Conservation (phyloP, 2,329 filamentous ascomycete species). For the Davidsoniella virescens region DNA sequence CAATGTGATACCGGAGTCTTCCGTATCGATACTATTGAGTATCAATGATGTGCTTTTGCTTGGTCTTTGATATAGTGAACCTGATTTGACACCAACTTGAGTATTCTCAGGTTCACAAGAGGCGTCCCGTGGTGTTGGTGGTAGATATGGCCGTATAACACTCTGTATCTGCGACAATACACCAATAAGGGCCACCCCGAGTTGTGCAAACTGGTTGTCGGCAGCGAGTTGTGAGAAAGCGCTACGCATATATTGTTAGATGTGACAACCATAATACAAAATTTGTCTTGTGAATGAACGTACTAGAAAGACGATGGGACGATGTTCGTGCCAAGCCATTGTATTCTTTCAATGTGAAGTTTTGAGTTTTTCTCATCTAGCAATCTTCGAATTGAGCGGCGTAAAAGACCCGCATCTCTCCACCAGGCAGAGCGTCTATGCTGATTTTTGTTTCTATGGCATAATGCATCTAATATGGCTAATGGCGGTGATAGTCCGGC, state of each 20-base stretch:
- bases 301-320: conserved; percentile 24
- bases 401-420: conserved; percentile 52
- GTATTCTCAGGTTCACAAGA: not conserved
- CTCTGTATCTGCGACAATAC: conserved; percentile 38
- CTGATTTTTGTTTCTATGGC: conserved; percentile 82
- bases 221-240: conserved; percentile 54
- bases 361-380: conserved; percentile 17
- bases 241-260: conserved; percentile 20
- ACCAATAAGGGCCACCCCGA: conserved; percentile 54
- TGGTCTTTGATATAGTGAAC: not conserved
- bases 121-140: not conserved
- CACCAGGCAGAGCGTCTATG: conserved; percentile 74
- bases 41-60: too few species aligned
- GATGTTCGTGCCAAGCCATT: conserved; percentile 19
- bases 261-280: not conserved
- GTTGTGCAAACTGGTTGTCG: conserved; percentile 54
- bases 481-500: conserved; percentile 23
- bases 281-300: conserved; percentile 11
- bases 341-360: conserved; percentile 13
- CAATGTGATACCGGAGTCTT: too few species aligned
- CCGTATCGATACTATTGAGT: too few species aligned
- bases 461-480: conserved; percentile 52
- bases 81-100: too few species aligned
- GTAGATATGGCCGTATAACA: not conserved
- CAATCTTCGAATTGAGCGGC: conserved; percentile 46